Evolutionary conservation across 2,329 filamentous ascomycete species (phyloP), one percentile per base, ranked within the genome.

Genomic region (Xylariales sp.): DNA sequence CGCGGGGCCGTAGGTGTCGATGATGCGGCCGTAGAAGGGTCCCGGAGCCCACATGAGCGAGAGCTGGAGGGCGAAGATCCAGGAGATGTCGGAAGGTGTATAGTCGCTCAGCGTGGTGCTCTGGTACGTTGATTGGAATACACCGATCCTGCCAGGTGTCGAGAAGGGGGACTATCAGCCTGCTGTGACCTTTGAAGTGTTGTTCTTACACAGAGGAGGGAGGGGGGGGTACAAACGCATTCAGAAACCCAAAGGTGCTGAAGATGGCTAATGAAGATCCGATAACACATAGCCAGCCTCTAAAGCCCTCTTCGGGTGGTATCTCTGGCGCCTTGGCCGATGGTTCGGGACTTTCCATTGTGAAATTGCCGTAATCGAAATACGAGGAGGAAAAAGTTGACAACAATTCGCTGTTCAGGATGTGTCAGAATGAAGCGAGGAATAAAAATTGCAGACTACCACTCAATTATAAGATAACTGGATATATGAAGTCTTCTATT

Each of bases 11-110:
- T 49, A 51, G 13, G 45, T 44, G 34, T 51, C 48, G 17, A 47
- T 29, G 11, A 51, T 17, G 5, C 47, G 47, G n/a, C 48, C 48
- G 29, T 41, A 48, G 12, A 50, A 11, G 3, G 46, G 43, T 5
- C 45, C 47, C 8, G 37, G 40, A 5, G 35, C 23, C 42, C 41
- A 50, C 43, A 50, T 48, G 23, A 50, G 39, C 14, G 41, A 14
- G 13, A 50, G 41, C 34, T 51, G 45, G 23, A 49, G 16, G 12
- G 47, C 39, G 29, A 50, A 47, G 23, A 51, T 50, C 49, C 49
- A 51, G 21, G 47, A 33, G 27, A 51, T 49, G 16, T 29, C 25
- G 4, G 40, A 44, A 3, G 49, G 14, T 5, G 41, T 29, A 33
- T 51, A 51, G 19, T 27, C 18, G 14, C 32, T 36, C 7, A 51